Conservation (phyloP, 345 rosid genomes). For the Mercurialis annua region DNA sequence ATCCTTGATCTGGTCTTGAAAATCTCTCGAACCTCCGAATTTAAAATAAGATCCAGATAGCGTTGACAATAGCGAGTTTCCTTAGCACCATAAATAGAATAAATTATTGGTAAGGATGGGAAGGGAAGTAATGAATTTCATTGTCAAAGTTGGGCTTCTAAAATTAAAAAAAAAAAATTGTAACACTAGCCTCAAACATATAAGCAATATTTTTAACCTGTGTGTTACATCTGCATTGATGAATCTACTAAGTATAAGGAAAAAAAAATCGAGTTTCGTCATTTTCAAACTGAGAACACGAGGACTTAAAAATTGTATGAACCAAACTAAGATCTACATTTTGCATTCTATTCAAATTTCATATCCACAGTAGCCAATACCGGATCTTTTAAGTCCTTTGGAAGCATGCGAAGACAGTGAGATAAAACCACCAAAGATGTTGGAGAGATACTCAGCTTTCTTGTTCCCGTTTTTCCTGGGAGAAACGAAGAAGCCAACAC, state of each 20-base stretch:
- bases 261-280: no score
- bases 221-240: background rate
- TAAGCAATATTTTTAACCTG: no score
- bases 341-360: background rate
- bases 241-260: no score
- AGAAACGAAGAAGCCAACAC: background rate
- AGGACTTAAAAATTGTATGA: background rate
- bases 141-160: background rate
- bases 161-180: no score
- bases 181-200: no score
- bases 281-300: background rate
- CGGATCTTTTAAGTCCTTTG: slow-evolving; percentile 90
- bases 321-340: no score
- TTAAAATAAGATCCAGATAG: slow-evolving; percentile 81
- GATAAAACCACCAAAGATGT: slow-evolving; percentile 56
- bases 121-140: background rate
- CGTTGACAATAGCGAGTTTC: slow-evolving; percentile 95
- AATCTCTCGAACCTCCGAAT: slow-evolving; percentile 68
- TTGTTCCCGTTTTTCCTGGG: slow-evolving; percentile 82
- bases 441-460: slow-evolving; percentile 91
- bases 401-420: slow-evolving; percentile 97
- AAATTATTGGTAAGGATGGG: background rate
- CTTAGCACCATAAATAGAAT: slow-evolving; percentile 32
- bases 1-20: slow-evolving; percentile 69
- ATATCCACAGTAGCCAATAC: slow-evolving; percentile 28